These are phyloP conservation scores for Dalbergia cochinchinensis DNA, from an alignment of 306 rosid genomes.

Conservation along the genomic window DNA sequence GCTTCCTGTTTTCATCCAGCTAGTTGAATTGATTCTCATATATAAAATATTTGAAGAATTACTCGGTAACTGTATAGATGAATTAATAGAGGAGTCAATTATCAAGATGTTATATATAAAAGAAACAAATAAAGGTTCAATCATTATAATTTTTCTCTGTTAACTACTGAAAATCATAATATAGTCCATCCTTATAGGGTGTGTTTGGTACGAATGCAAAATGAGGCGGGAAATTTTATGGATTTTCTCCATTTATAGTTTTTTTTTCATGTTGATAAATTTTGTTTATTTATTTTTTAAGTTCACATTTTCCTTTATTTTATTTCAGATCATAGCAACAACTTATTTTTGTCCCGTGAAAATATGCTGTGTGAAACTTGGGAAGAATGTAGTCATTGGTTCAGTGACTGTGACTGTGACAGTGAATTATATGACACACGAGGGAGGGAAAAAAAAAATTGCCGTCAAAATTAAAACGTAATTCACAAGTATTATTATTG, in stretches of 20 bases:
- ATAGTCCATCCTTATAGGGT: not conserved
- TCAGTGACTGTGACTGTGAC: not conserved
- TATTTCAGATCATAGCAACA: not conserved
- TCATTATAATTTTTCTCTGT: no score
- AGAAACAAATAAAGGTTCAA: no score
- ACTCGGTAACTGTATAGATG: not conserved
- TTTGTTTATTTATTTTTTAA: not conserved
- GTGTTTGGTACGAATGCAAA: no score
- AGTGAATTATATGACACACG: not conserved
- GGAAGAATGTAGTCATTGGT: conserved; percentile 26
- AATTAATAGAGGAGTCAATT: no score
- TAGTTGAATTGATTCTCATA: not conserved
- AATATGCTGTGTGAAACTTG: conserved; percentile 28
- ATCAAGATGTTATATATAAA: no score
- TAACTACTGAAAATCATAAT: no score
- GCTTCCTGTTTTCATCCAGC: not conserved
- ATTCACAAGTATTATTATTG: conserved; percentile 16
- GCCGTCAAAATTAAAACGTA: conserved; percentile 47
- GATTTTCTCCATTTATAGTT: no score
- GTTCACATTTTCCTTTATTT: not conserved
- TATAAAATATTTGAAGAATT: not conserved
- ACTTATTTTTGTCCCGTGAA: not conserved
- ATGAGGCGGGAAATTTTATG: no score
- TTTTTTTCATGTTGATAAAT: not conserved
- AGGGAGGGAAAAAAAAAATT: conserved; percentile 30